Percentiles rank a stretch among this genome's conserved stretches.
Conservation (phyloP, 495 filamentous ascomycete species). For the Jackrogersella multiformis region DNA sequence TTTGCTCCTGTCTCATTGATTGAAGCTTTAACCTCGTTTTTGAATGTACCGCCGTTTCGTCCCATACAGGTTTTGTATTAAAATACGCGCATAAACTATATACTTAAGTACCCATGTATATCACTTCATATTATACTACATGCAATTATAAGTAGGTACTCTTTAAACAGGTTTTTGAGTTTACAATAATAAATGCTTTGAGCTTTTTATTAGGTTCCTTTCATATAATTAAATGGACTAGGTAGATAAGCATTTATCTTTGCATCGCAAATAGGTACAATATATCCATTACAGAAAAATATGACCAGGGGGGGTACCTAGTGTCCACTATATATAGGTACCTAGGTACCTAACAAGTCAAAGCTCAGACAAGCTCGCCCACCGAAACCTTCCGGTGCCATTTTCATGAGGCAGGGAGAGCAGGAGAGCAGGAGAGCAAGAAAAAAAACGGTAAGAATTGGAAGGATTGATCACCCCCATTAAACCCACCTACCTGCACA, state of each 20-base stretch:
- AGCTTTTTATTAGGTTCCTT: too few relatives aligned
- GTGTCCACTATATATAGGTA: too few relatives aligned
- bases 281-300: neutral
- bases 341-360: slow-evolving; percentile 8
- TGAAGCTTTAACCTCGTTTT: slow-evolving; percentile 8
- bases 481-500: slow-evolving; percentile 19
- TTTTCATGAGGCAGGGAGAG: too few relatives aligned
- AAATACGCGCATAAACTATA: neutral
- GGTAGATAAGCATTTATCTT: neutral
- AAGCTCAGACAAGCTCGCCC: slow-evolving; percentile 31
- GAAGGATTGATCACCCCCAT: slow-evolving; percentile 21
- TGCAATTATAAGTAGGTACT: neutral
- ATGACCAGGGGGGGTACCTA: too few relatives aligned
- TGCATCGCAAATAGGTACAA: too few relatives aligned
- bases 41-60: neutral
- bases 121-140: neutral
- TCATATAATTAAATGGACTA: too few relatives aligned
- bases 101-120: neutral
- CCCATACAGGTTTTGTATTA: neutral
- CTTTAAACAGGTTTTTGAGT: neutral
- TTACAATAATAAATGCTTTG: too few relatives aligned
- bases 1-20: slow-evolving; percentile 7
- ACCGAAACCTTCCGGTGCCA: slow-evolving; percentile 36
- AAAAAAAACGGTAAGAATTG: slow-evolving; percentile 24
- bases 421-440: too few relatives aligned